Percentiles rank a stretch among this genome's conserved stretches.
Conservation (phyloP, 2,329 filamentous ascomycete genomes). For the Sarocladium strictum region DNA sequence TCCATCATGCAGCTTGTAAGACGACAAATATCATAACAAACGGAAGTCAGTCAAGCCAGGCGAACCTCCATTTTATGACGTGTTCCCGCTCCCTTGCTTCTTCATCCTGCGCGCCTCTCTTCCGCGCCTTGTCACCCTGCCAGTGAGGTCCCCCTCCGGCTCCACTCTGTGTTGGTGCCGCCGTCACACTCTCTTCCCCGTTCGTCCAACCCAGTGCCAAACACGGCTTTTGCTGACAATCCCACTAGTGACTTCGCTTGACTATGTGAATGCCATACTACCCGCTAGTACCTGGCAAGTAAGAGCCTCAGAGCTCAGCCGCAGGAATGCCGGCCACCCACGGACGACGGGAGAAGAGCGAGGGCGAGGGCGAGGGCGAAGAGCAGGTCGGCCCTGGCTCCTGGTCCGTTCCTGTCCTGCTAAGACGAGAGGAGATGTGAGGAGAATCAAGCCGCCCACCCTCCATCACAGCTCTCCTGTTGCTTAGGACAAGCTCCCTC, state of each 20-base stretch:
- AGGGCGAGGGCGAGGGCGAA: neutral
- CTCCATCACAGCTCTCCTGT: neutral
- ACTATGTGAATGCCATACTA: neutral
- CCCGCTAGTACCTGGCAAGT: neutral
- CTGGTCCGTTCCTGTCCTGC: neutral
- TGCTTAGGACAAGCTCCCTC: neutral
- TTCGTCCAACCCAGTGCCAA: conserved; percentile 4
- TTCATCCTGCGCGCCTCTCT: neutral
- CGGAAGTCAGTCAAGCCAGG: neutral
- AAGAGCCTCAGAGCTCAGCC: neutral
- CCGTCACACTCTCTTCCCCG: conserved; percentile 2
- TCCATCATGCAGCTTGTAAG: neutral
- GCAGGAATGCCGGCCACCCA: conserved; percentile 3
- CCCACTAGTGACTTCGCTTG: neutral
- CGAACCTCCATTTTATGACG: neutral
- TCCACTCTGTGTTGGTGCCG: neutral
- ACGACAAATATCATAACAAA: neutral
- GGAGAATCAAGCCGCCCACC: neutral
- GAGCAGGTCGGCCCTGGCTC: neutral
- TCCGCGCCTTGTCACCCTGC: neutral
- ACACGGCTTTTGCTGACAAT: conserved; percentile 2
- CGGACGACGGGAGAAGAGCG: neutral
- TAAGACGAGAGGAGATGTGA: neutral
- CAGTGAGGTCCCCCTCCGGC: neutral
- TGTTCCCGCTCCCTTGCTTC: neutral